These are phyloP conservation scores for Fraxinus sp. DNA, from an alignment of 305 asterid genomes.

Conservation along the genomic window DNA sequence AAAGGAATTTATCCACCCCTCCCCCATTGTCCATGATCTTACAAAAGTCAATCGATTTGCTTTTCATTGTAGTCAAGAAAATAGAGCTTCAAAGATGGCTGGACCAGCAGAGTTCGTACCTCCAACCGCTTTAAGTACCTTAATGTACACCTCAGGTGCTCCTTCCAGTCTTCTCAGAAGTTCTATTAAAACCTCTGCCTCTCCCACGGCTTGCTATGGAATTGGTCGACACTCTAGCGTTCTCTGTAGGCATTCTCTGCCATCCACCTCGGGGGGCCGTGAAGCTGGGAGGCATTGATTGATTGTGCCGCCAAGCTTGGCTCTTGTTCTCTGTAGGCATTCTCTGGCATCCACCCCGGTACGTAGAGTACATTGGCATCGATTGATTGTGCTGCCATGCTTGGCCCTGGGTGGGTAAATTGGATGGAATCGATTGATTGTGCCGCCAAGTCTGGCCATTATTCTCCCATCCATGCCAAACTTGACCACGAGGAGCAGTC, in stretches of 20 bases:
- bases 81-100: neutral
- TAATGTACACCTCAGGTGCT: neutral
- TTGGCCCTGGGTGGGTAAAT: neutral
- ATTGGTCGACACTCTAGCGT: neutral
- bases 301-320: neutral
- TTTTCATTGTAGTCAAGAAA: neutral
- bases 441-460: neutral
- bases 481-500: neutral
- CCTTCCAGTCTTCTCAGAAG: neutral
- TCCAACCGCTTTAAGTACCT: neutral
- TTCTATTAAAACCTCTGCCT: neutral
- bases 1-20: neutral
- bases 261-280: neutral
- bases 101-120: neutral
- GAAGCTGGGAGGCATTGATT: neutral
- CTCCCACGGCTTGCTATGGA: conserved; percentile 12
- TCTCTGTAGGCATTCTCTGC: neutral
- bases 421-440: neutral
- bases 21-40: neutral
- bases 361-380: neutral
- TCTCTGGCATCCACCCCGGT: neutral
- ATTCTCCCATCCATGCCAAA: neutral
- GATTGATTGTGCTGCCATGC: neutral
- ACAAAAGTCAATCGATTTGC: neutral
- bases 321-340: neutral